Base-by-base conservation (phyloP, 148 eudicot genomes). In the Nepenthes mirabilis region DNA sequence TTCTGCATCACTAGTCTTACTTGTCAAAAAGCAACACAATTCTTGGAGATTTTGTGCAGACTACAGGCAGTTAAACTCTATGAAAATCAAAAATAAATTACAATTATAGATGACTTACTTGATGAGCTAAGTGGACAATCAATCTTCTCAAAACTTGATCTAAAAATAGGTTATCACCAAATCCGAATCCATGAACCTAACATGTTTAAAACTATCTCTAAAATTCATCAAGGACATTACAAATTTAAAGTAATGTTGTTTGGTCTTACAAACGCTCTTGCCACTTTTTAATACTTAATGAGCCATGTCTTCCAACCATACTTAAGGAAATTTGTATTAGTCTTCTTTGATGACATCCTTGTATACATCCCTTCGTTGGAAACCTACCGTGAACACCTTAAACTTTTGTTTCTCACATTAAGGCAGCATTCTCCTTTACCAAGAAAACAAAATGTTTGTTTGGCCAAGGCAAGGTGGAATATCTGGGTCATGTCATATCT, bases 211-310 rank as follows among this genome's bases (percentile, higher is more conserved):
- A 59, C 62, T 11, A 36, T 49, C 1, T 37, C 40, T 32, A 6
- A 34, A 2, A 59, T 49, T 37, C 62, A 59, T n/a, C 9, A 37
- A n/a, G 62, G 61, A 9, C 43, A 55, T 1, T 65, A 56, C 11
- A 54, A 65, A 35, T 65, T 45, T 23, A 6, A 33, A n/a, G 61
- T 65, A 1, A 65, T 56, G 60, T 54, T 34, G 3, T 65, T 56
- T 43, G 61, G 55, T 1, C 23, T 55, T 12, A 52, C 43, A 0
- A 33, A 11, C 43, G 33, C 40, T 11, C 53, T 37, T 1, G n/a
- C 52, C 9, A 33, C 65, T 37, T 51, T 62, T 9, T 57, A 62
- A 11, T 7, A 5, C 9, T 14, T 52, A 8, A 62, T 62, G 65
- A 62, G 52, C 36, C 9, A 36, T 1, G 10, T 51, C 2, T 62